Evolutionary conservation across 768 basidiomycete genomes (phyloP), one percentile per base, ranked within the genome.

Genomic region (Russula sp.): DNA sequence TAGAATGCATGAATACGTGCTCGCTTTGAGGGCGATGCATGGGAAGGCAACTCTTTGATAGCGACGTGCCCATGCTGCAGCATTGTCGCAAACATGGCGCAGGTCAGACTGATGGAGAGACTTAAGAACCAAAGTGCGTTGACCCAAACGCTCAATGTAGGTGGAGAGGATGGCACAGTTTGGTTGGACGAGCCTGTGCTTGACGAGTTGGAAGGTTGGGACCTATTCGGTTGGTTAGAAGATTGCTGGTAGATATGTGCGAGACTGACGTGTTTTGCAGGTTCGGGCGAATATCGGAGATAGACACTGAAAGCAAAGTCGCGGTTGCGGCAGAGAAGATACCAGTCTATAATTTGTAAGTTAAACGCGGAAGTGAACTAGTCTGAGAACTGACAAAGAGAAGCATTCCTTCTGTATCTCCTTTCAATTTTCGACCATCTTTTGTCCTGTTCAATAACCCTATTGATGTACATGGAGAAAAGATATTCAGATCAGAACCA

Each of bases 41-140:
- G 68, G 42, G 73, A 73, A 42, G 72, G 73, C 62, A 54, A 67
- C 42, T 10, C 59, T 60, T 32, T 63, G 30, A 64, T 79, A 80
- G 40, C 77, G 75, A 26, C 78, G 75, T 0, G 79, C 72, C 83
- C 82, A 84, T 81, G 79, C 66, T 83, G 78, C 26, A 81, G 76
- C 9, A 83, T 68, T 13, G 79, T 82, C 16, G 80, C 79, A 6
- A 72, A 64, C n/a, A 82, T 72, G 59, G 78, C 80, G 52, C 78
- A 76, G 4, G 73, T 73, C 16, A 84, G 72, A 64, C 79, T 81
- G 50, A 80, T 70, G 2, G 68, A 52, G 0, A 75, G 65, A 52
- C 72, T 72, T 32, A 67, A 49, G 66, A 83, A 80, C 79, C 78
- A 83, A 6, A 80, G 70, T 0, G 66, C 69, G 62, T 82, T 82